Conservation (phyloP, 176 grass and related monocot genomes). For the Dendrocalamus sinicus region DNA sequence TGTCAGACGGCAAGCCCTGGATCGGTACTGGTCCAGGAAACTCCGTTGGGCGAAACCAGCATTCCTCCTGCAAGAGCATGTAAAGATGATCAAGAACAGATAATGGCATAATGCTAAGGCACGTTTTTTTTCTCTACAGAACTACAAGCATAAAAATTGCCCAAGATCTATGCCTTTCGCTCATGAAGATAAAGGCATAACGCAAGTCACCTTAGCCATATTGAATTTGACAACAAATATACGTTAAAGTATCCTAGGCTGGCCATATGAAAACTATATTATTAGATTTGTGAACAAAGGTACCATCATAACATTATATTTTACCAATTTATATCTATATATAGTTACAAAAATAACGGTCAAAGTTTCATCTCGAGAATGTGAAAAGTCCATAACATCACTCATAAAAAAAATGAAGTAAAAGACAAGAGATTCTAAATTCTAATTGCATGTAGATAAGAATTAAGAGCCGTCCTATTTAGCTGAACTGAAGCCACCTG, state of each 20-base stretch:
- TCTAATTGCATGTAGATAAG: too few species aligned
- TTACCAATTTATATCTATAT: neutral
- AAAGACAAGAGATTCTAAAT: too few species aligned
- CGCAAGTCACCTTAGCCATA: neutral
- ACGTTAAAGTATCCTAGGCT: neutral
- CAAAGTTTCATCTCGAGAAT: neutral
- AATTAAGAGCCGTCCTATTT: too few species aligned
- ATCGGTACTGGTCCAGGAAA: neutral
- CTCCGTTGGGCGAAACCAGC: neutral
- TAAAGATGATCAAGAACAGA: neutral
- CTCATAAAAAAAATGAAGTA: too few species aligned
- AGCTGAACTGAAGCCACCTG: too few species aligned
- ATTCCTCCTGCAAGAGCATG: slow-evolving; percentile 2
- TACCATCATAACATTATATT: neutral
- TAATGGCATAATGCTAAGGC: neutral
- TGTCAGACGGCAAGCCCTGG: neutral
- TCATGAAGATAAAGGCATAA: neutral
- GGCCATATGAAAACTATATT: neutral
- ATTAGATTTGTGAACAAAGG: too few species aligned
- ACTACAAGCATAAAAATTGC: neutral
- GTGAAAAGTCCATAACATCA: neutral
- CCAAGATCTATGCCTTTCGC: neutral
- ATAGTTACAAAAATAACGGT: neutral
- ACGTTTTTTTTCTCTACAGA: neutral
- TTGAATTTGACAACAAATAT: neutral